Percentiles rank a stretch among this genome's conserved stretches.
phyloP scores from a whole-genome alignment of 495 filamentous ascomycete species.

The Talaromyces nanjingensis region DNA sequence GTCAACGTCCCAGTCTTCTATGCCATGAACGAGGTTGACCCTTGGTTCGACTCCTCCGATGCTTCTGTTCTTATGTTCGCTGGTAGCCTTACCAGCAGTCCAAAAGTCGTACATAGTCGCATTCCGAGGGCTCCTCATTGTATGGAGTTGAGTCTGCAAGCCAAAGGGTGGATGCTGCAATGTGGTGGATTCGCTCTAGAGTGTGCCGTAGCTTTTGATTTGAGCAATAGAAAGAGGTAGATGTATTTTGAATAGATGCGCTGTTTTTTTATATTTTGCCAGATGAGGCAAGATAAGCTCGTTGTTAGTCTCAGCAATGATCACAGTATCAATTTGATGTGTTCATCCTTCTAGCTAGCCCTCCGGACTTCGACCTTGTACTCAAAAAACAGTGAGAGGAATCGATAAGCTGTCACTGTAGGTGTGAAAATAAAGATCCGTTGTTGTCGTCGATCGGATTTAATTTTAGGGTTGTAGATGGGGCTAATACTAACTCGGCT shows the following conservation, averaged over 20 bases:
- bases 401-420: not conserved
- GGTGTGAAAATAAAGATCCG: not conserved
- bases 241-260: not conserved
- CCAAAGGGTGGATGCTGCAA: conserved; percentile 15
- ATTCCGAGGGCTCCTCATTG: conserved; percentile 18
- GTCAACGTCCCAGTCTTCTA: conserved; percentile 21
- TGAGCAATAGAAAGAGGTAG: not conserved
- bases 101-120: conserved; percentile 14
- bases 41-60: conserved; percentile 12
- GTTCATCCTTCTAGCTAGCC: not conserved
- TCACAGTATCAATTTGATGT: not conserved
- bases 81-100: conserved; percentile 18
- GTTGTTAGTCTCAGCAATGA: not conserved
- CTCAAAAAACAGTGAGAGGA: not conserved
- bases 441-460: not conserved
- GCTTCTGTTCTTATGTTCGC: conserved; percentile 15
- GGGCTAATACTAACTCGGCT: not conserved
- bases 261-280: not conserved
- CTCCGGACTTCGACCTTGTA: not conserved
- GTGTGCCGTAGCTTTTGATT: conserved; percentile 10
- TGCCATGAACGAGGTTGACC: conserved; percentile 16
- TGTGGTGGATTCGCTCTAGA: conserved; percentile 22
- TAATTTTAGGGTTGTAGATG: not conserved
- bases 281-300: not conserved
- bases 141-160: conserved; percentile 21